Conservation (phyloP, 78 protist species). For the Dictyostelium discoideum region dicty_2.7 NC_007090.3:2253001-2253500, state of each 20-base stretch:
- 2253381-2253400: background rate
- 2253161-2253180: conserved; percentile 41
- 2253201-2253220: background rate
- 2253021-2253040: conserved; percentile 65
- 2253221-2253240: background rate
- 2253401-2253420: background rate
- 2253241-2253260: background rate
- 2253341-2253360: background rate
- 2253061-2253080: conserved; percentile 44
- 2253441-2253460: background rate
- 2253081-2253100: conserved; percentile 70
- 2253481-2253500: no score
- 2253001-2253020: background rate
- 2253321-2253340: background rate
- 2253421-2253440: no score
- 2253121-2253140: conserved; percentile 34
- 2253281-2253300: background rate
- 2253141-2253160: conserved; percentile 53
- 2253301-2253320: background rate
- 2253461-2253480: no score
- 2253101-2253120: conserved; percentile 64
- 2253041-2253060: conserved; percentile 68
- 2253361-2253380: background rate
- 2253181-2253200: conserved; percentile 37
- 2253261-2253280: background rate